A percentile compares a stretch with the other conserved stretches of the same genome.
Evolutionary conservation across 306 rosid species (phyloP).

Genomic region (Citrullus amarus): DNA sequence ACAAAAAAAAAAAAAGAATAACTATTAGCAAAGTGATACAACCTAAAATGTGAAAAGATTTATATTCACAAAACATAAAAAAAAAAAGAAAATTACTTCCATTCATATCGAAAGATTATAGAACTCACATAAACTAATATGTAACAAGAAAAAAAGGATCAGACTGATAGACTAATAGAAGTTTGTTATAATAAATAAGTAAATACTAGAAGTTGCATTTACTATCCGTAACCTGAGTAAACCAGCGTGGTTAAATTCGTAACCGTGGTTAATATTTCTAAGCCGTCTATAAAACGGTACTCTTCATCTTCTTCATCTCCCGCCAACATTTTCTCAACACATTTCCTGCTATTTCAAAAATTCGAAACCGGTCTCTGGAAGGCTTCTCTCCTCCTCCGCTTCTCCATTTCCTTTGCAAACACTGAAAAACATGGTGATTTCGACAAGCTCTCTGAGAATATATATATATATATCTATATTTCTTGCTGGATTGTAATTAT

Average conservation of each 20-base stretch:
- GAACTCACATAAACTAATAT: background rate
- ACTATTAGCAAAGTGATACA: too few species aligned
- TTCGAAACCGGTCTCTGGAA: slow-evolving; percentile 15
- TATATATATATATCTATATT: background rate
- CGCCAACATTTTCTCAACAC: slow-evolving; percentile 18
- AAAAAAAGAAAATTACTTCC: too few species aligned
- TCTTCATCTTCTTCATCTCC: slow-evolving; percentile 17
- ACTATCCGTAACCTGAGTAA: background rate
- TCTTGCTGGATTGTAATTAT: slow-evolving; percentile 9
- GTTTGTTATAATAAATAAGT: background rate
- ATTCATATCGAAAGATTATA: too few species aligned
- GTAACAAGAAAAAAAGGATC: background rate
- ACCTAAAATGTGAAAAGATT: too few species aligned
- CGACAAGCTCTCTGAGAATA: background rate
- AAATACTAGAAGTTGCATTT: background rate
- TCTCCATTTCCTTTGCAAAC: background rate
- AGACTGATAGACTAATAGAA: too few species aligned
- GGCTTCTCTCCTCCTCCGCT: background rate
- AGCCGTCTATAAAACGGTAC: slow-evolving; percentile 15
- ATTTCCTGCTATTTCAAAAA: background rate
- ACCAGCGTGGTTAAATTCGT: background rate
- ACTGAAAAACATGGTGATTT: slow-evolving; percentile 39
- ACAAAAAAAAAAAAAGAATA: too few species aligned
- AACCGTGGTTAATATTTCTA: slow-evolving; percentile 18
- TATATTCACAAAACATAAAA: too few species aligned